Conservation (phyloP, 495 filamentous ascomycete genomes). For the Chaetomidium leptoderma region DNA sequence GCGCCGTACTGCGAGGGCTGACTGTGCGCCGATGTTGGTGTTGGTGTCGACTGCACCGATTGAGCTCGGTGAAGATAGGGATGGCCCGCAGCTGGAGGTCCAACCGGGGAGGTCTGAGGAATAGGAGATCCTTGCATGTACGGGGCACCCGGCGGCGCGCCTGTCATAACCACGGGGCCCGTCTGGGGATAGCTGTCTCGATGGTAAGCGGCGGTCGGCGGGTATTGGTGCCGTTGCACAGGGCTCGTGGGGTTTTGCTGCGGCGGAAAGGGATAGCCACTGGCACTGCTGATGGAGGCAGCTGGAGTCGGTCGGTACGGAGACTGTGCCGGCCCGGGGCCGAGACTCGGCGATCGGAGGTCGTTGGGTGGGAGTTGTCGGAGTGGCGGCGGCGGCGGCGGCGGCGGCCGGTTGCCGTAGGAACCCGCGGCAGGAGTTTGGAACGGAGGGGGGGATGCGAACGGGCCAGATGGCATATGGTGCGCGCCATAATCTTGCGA, state of each 20-base stretch:
- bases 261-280: constrained; percentile 52
- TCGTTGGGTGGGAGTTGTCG: constrained; percentile 47
- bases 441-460: constrained; percentile 42
- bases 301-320: constrained; percentile 51
- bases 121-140: constrained; percentile 44
- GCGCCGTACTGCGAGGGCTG: constrained; percentile 47
- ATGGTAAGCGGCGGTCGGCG: constrained; percentile 37
- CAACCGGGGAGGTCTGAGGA: constrained; percentile 50
- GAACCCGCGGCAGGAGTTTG: constrained; percentile 32
- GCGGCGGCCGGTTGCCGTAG: constrained; percentile 45
- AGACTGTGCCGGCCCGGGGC: constrained; percentile 45
- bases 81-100: constrained; percentile 35
- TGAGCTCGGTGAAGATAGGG: constrained; percentile 37
- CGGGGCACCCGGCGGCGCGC: constrained; percentile 35
- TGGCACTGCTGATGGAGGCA: constrained; percentile 39
- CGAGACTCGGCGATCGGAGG: constrained; percentile 48
- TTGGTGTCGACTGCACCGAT: constrained; percentile 51
- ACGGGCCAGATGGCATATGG: constrained; percentile 30
- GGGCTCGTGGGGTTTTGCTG: constrained; percentile 50
- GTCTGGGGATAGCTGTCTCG: constrained; percentile 49
- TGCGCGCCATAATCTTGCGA: constrained; percentile 41
- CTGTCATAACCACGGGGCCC: constrained; percentile 40
- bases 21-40: constrained; percentile 54
- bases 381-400: constrained; percentile 43
- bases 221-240: constrained; percentile 47